Evolutionary conservation across 139 green algal genomes (phyloP).

Genomic region (Diplosphaera chodatii): DNA sequence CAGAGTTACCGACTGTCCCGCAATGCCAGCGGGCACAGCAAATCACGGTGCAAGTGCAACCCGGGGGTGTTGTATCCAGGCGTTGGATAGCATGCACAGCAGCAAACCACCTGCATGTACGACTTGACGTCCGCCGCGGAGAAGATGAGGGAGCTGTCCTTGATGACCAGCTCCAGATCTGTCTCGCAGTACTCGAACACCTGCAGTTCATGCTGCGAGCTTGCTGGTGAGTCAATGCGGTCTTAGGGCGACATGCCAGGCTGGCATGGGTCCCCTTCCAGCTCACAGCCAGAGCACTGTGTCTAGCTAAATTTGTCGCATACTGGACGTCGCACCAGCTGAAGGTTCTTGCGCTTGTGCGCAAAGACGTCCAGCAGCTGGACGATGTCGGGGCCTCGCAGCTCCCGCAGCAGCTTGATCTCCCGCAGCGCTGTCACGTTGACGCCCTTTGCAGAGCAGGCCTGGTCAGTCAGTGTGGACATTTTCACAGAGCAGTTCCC

Average conservation of each 20-base stretch:
- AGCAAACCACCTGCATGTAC: conserved; percentile 82
- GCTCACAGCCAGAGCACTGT: too few relatives aligned
- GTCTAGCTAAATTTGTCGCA: too few relatives aligned
- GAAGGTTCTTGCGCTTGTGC: conserved; percentile 49
- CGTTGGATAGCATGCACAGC: too few relatives aligned
- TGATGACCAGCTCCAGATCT: conserved; percentile 81
- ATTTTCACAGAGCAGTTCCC: too few relatives aligned
- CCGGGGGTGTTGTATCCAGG: too few relatives aligned
- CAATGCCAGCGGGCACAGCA: too few relatives aligned
- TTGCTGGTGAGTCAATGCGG: too few relatives aligned
- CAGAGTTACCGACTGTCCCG: too few relatives aligned
- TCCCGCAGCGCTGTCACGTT: conserved; percentile 83
- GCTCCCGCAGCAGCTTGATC: conserved; percentile 85
- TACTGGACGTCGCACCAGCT: conserved; percentile 45
- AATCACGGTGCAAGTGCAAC: too few relatives aligned
- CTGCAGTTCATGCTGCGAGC: conserved; percentile 18
- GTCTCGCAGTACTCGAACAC: conserved; percentile 79
- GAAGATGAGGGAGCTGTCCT: conserved; percentile 65
- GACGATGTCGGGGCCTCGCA: conserved; percentile 69
- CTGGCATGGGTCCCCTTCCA: conserved; percentile 1
- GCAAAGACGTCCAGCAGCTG: conserved; percentile 73
- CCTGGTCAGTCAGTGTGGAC: too few relatives aligned
- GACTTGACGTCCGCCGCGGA: conserved; percentile 70
- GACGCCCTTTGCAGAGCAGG: conserved; percentile 79
- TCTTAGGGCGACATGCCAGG: too few relatives aligned